Evolutionary conservation across 345 rosid species (phyloP).

Genomic region (Cardamine resedifolia): DNA sequence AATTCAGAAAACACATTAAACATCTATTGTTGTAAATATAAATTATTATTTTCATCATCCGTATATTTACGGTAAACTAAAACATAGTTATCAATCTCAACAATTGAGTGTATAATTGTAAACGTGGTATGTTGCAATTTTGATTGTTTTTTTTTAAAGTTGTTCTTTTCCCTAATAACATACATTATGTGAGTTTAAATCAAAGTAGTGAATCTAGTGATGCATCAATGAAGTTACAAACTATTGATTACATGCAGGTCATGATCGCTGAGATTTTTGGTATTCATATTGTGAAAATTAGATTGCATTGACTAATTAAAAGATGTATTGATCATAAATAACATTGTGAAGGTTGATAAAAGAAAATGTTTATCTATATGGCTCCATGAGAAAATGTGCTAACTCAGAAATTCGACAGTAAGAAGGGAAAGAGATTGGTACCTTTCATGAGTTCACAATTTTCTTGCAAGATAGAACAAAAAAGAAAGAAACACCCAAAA

Average conservation of each 20-base stretch:
- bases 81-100: neutral
- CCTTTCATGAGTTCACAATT: conserved; percentile 34
- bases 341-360: neutral
- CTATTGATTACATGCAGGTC: neutral
- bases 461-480: conserved; percentile 2
- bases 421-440: conserved; percentile 20
- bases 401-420: neutral
- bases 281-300: neutral
- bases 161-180: neutral
- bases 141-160: no score
- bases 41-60: neutral
- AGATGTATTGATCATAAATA: neutral
- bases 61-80: neutral
- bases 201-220: neutral
- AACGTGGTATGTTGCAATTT: neutral
- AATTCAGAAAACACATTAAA: neutral
- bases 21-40: neutral
- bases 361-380: neutral
- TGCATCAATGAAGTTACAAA: neutral
- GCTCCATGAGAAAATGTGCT: neutral
- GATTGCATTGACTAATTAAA: neutral
- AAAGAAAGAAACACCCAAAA: neutral
- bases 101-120: neutral
- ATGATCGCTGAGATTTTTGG: neutral
- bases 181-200: neutral